Conservation (phyloP, 1,284 basidiomycete species). For the Lentinula novae-zelandiae region DNA sequence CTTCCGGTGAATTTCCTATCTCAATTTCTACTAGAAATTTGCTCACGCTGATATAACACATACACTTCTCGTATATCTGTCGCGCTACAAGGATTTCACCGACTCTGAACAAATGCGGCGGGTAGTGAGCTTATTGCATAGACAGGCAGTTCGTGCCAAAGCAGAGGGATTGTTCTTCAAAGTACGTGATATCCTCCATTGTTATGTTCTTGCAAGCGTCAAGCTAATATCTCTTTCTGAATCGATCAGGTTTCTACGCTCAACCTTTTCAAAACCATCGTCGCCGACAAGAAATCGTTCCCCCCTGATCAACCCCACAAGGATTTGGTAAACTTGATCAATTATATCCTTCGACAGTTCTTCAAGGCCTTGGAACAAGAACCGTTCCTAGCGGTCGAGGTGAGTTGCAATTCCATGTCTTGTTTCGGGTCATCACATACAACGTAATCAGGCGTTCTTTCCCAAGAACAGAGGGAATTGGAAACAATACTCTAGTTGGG, state of each 20-base stretch:
- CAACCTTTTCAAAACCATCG: constrained; percentile 78
- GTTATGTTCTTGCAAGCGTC: neutral
- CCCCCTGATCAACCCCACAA: constrained; percentile 77
- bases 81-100: constrained; percentile 77
- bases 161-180: constrained; percentile 93
- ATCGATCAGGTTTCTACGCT: constrained; percentile 74
- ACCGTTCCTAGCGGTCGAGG: constrained; percentile 83
- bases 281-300: constrained; percentile 72
- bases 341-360: constrained; percentile 84
- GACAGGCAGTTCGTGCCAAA: constrained; percentile 85
- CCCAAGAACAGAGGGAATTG: constrained; percentile 85
- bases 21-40: constrained; percentile 61
- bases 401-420: constrained; percentile 25
- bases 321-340: constrained; percentile 80
- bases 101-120: constrained; percentile 82
- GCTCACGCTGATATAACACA: constrained; percentile 79
- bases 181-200: constrained; percentile 34
- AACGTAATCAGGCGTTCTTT: constrained; percentile 66
- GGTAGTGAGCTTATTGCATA: constrained; percentile 81
- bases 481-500: constrained; percentile 82
- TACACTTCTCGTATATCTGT: constrained; percentile 78
- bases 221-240: constrained; percentile 7
- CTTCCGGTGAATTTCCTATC: constrained; percentile 20
- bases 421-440: constrained; percentile 12
- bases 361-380: constrained; percentile 86